Evolutionary conservation across 2,329 filamentous ascomycete genomes (phyloP), one percentile per base, ranked within the genome.

Genomic region (Fusarium chuoi): DNA sequence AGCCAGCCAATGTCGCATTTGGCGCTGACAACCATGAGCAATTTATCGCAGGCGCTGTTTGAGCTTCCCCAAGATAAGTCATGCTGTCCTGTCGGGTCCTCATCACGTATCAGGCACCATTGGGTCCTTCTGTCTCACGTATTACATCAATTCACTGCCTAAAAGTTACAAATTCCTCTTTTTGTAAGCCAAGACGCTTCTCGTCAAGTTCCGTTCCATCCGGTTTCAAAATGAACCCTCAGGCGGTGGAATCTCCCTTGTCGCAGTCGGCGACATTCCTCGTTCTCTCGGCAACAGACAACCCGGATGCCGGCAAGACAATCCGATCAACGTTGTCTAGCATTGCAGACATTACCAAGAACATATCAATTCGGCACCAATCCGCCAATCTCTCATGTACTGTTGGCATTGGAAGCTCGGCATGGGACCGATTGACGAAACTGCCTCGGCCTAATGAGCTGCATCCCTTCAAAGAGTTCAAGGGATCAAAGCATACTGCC

Each of bases 191-290:
- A 42, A 42, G 24, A 15, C 52, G 51, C 18, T 45, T 39, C 18
- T 28, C 49, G 11, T 61, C 62, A 42, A n/a, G 41, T 24, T 58
- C 41, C 42, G 22, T n/a, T 35, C 26, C 41, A 42, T 38, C 30
- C 36, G 46, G 41, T 36, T 45, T 30, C 30, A 61, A 39, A 57
- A 77, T 77, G 75, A 63, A 64, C 14, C 57, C 71, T 18, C 87
- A 89, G 67, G 77, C 81, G 4, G 84, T 89, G 58, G 85, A 87
- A 57, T 86, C 85, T 6, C 87, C 87, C 5, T 81, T 89, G n/a
- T 88, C 87, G 6, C 78, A 81, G 33, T 85, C 84, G 6, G 87
- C 87, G 15, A 89, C 87, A 7, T 89, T 90, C 76, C 84, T 89
- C 33, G 84, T 89, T 48, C 77, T 89, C 3, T 81, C 85, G 1